These are phyloP conservation scores for Pyrrhoderma lamaoense DNA, from an alignment of 1,284 basidiomycete species.

Conservation along the genomic window DNA sequence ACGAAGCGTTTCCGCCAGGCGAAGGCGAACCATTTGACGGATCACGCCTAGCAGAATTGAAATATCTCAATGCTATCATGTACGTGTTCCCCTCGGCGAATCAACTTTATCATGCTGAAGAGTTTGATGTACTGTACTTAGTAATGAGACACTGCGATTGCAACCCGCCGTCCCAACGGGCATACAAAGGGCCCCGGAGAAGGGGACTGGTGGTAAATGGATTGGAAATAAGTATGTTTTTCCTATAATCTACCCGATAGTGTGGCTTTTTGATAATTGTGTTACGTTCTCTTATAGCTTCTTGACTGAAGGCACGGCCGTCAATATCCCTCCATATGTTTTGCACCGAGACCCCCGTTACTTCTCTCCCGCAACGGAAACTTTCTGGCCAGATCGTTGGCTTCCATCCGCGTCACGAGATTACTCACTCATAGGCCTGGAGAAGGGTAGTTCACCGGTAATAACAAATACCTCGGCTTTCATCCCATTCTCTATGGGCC, in stretches of 20 bases:
- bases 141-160: slow-evolving; percentile 13
- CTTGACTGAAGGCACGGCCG: slow-evolving; percentile 41
- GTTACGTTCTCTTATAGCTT: slow-evolving; percentile 27
- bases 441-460: neutral
- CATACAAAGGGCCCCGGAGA: slow-evolving; percentile 11
- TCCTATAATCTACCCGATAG: neutral
- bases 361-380: slow-evolving; percentile 33
- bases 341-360: slow-evolving; percentile 36
- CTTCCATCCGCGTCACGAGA: slow-evolving; percentile 18
- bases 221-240: slow-evolving; percentile 11
- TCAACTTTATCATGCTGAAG: neutral
- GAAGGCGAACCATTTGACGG: slow-evolving; percentile 16
- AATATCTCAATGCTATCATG: slow-evolving; percentile 29
- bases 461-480: slow-evolving; percentile 32
- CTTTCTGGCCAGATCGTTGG: slow-evolving; percentile 38
- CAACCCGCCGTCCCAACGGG: slow-evolving; percentile 4
- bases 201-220: slow-evolving; percentile 11
- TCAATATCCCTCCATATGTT: slow-evolving; percentile 40
- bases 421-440: neutral
- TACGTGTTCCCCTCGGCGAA: slow-evolving; percentile 14
- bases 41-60: slow-evolving; percentile 22
- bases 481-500: slow-evolving; percentile 30
- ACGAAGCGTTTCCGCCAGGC: slow-evolving; percentile 20
- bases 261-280: neutral
- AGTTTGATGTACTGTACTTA: neutral